Base-by-base conservation (phyloP, 1,139 yeast species). In the Arxiozyma bovina region DNA sequence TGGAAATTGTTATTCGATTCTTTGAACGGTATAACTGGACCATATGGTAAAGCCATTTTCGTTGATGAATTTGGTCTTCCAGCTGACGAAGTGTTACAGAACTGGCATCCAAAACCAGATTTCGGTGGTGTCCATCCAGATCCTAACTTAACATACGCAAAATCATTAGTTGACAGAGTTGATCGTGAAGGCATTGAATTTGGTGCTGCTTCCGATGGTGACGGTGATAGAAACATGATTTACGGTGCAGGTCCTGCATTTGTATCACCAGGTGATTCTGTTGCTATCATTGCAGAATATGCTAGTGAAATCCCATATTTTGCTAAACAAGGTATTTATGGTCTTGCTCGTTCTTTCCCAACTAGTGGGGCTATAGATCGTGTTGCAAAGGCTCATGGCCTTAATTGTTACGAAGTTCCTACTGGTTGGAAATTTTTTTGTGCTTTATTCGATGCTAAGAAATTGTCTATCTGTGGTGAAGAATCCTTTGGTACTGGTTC, bases 371-470 rank as follows among this genome's bases (percentile, higher is more conserved):
- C 99, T 43, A 80, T 93, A 64, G 99, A 93, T 67, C 77, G 86
- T 57, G 99, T 93, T 40, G 99, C 97, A 44, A 81, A 82, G 69
- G 77, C 77, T 57, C 84, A 89, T 70, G 85, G 85, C 25, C 75
- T 93, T 60, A 74, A 85, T 53, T 77, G 85, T 60, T 93, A 93
- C 72, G 99, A 94, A 73, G 99, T 94, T 8, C 99, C 99, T 57
- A 93, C 99, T 22, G 99, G 99, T 47, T 93, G 99, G 99, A 93
- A 93, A 73, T 93, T 93, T 70, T 93, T 93, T 79, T 90, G 98
- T 73, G 93, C 96, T 7, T 76, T 93, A 61, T 93, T 93, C 65
- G 99, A 93, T 69, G 91, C 96, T 50, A 81, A 89, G 66, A 91
- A 90, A 73, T 79, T 93, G 67, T 88, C 96, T 59, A 93, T 93